Conservation (phyloP, 306 rosid genomes). For the Erythrophleum fordii region DNA sequence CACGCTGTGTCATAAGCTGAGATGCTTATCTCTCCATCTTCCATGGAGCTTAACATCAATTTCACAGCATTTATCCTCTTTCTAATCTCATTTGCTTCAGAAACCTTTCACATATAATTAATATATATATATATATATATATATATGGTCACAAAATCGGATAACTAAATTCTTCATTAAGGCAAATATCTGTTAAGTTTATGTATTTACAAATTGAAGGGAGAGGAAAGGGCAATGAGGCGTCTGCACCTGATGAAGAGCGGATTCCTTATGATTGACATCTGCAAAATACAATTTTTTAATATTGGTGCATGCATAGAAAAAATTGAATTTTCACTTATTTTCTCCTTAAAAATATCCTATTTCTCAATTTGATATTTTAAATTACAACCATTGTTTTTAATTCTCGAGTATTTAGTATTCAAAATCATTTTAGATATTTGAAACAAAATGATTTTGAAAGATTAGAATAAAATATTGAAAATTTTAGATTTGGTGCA, state of each 20-base stretch:
- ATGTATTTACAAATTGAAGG: background rate
- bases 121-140: too few relatives aligned
- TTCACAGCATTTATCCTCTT: constrained; percentile 44
- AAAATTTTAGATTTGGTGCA: too few relatives aligned
- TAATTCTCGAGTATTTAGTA: too few relatives aligned
- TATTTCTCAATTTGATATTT: too few relatives aligned
- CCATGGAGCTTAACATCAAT: constrained; percentile 57
- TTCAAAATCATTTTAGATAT: too few relatives aligned
- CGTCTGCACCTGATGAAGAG: background rate
- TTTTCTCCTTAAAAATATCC: too few relatives aligned
- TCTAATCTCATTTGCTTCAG: constrained; percentile 44
- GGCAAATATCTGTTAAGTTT: background rate
- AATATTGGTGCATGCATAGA: too few relatives aligned
- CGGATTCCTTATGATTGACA: background rate
- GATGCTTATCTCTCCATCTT: constrained; percentile 77
- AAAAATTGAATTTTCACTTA: too few relatives aligned
- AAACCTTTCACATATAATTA: constrained; percentile 29
- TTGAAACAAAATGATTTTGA: too few relatives aligned
- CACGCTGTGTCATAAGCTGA: constrained; percentile 95
- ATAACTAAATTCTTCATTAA: background rate
- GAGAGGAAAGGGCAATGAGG: background rate
- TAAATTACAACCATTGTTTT: too few relatives aligned
- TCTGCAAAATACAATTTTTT: background rate
- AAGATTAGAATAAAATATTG: too few relatives aligned
- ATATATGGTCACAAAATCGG: background rate